Base-by-base conservation (phyloP, 208 protist genomes). In the Leishmania major region DNA sequence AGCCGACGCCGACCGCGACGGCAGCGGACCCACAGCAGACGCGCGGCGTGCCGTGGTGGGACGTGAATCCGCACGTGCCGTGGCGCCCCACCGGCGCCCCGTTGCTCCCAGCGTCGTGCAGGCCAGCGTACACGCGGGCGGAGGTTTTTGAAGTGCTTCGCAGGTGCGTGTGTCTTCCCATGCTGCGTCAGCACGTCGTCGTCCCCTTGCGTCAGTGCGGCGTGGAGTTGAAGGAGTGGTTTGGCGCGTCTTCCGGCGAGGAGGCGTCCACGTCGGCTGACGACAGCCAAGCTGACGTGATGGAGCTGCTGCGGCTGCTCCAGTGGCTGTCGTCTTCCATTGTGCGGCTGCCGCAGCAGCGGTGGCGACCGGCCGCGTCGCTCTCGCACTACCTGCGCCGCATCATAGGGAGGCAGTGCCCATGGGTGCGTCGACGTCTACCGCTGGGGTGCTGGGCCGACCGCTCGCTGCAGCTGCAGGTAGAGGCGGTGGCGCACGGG, bases 121-220 rank as follows among this genome's bases (percentile, higher is more conserved):
- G 45, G 10, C 82, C 82, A 6, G 80, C 71, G 19, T 85, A 84
- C 78, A 80, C 79, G 15, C 88, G 82, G 22, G 73, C 72, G 25
- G 69, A 43, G 6, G 7, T 91, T 11, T 84, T 83, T n/a, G 82
- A 84, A 25, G 64, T 88, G 6, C 74, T 85, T 69, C 67, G 62
- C 31, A 62, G 57, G n/a, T 81, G 86, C 66, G 64, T 88, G 66
- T 81, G 78, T 55, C 45, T 75, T 6, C 78, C 78, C 7, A 49
- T 86, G 72, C 31, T 86, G 6, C 37, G 60, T 0, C 59, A 79
- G 37, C 59, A 79, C 69, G 67, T 83, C n/a, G 43, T 83, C 17
- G 69, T 76, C 0, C 75, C 73, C 0, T 51, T 89, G 77, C 66
- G 57, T 35, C 64, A 76, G 55, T 80, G 47, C 28, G 80, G 77